Percentiles rank a stretch among this genome's conserved stretches.
Conservation (phyloP, 805 yeast genomes). For the Saccharomycopsis javanensis region DNA sequence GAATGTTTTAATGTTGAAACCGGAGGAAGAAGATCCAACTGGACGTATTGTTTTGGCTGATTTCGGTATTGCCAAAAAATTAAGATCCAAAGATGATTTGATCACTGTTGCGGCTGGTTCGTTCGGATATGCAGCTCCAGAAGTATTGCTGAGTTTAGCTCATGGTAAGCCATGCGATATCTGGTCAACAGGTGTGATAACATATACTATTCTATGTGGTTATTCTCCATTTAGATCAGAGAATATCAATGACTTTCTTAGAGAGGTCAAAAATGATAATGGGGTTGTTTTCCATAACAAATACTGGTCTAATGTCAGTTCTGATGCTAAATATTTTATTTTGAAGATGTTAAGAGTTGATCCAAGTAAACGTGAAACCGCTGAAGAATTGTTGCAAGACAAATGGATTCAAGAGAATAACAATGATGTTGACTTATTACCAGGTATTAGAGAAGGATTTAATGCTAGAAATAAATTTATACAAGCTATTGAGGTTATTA, state of each 20-base stretch:
- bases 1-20: conserved; percentile 65
- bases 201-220: conserved; percentile 85
- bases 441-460: conserved; percentile 70
- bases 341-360: conserved; percentile 57
- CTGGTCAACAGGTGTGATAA: conserved; percentile 91
- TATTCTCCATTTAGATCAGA: conserved; percentile 88
- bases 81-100: conserved; percentile 49
- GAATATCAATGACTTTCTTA: conserved; percentile 66
- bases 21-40: conserved; percentile 35
- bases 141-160: conserved; percentile 69
- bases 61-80: conserved; percentile 86
- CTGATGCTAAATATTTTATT: conserved; percentile 74
- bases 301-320: conserved; percentile 77
- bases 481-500: conserved; percentile 78
- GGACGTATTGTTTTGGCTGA: conserved; percentile 84
- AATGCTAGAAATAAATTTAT: conserved; percentile 76
- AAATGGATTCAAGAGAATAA: conserved; percentile 62
- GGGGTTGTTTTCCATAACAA: conserved; percentile 75
- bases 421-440: conserved; percentile 59
- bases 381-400: conserved; percentile 52
- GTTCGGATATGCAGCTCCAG: conserved; percentile 96
- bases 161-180: conserved; percentile 95
- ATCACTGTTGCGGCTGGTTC: conserved; percentile 78
- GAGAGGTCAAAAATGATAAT: conserved; percentile 61
- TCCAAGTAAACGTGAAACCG: conserved; percentile 62